Percentiles rank a stretch among this genome's conserved stretches.
phyloP scores from a whole-genome alignment of 1,139 yeast genomes.

The Kurtzmaniella quercitrusa region DNA sequence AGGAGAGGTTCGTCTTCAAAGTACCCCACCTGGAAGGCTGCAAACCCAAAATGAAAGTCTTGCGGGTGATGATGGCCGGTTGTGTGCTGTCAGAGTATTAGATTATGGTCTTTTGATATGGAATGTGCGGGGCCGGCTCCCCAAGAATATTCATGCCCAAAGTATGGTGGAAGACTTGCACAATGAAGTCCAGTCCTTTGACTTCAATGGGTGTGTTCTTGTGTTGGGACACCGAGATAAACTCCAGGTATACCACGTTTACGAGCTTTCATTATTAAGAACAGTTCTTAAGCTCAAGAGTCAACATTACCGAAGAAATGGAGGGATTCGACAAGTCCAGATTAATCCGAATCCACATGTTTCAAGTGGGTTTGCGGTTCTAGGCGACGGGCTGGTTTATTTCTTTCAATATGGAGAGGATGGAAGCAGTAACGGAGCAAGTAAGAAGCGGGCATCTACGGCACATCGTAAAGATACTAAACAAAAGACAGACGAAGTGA shows the following conservation, averaged over 20 bases:
- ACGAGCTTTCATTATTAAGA: neutral
- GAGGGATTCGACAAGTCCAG: neutral
- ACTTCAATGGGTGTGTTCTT: slow-evolving; percentile 1
- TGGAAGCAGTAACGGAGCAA: neutral
- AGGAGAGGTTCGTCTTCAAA: neutral
- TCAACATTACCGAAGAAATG: neutral
- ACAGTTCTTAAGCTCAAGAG: neutral
- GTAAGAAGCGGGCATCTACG: neutral
- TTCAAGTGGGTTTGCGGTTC: neutral
- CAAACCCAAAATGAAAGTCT: neutral
- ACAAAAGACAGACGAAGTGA: neutral
- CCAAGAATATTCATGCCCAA: neutral
- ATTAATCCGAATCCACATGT: neutral
- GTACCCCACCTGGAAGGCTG: neutral
- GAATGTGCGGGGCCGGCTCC: neutral
- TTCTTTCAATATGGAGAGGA: neutral
- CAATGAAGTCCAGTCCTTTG: neutral
- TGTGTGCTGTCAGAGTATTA: neutral
- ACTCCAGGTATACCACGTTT: neutral
- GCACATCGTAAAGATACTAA: slow-evolving; percentile 1
- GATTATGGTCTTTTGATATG: neutral
- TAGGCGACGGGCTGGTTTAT: neutral
- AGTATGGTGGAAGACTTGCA: neutral
- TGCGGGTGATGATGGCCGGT: neutral
- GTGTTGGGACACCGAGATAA: neutral